Conservation (phyloP, 352 stramenopile species). For the Phytophthora niederhauseri region DNA sequence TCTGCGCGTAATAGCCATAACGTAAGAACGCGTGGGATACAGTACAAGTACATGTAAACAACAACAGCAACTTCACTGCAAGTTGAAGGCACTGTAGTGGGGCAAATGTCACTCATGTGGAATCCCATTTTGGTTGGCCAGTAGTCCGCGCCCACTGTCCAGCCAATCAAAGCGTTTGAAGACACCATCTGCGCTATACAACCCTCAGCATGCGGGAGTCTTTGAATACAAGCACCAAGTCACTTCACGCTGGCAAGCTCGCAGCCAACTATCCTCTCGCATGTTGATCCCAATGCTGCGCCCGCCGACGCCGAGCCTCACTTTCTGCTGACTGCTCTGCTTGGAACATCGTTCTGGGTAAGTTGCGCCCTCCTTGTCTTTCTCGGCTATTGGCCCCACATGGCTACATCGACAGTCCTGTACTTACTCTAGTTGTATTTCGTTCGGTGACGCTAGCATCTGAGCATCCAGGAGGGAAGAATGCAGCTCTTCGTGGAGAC, state of each 20-base stretch:
- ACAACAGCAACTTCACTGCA: not conserved
- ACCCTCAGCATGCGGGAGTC: conserved; percentile 12
- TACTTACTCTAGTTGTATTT: conserved; percentile 1
- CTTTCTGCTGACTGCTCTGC: conserved; percentile 95
- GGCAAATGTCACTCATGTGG: not conserved
- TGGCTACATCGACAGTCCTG: not conserved
- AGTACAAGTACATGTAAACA: too few relatives aligned
- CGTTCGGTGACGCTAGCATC: conserved; percentile 57
- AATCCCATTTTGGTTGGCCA: conserved; percentile 35
- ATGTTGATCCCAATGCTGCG: not conserved
- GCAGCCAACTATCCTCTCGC: conserved; percentile 13
- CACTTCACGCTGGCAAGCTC: conserved; percentile 10
- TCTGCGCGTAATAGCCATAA: not conserved
- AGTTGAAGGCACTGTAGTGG: not conserved
- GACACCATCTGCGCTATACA: not conserved
- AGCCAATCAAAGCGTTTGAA: conserved; percentile 28
- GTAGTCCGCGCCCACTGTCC: conserved; percentile 17
- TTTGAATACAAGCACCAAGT: conserved; percentile 10
- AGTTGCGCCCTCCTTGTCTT: conserved; percentile 4
- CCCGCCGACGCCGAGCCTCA: conserved; percentile 40
- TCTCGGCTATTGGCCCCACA: not conserved
- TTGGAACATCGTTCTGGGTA: conserved; percentile 82
- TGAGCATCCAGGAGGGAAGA: conserved; percentile 93
- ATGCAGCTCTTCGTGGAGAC: conserved; percentile 97
- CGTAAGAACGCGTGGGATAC: not conserved